Evolutionary conservation across 106 monocot species (phyloP).

Genomic region (Acanthochlamys bracteata): DNA sequence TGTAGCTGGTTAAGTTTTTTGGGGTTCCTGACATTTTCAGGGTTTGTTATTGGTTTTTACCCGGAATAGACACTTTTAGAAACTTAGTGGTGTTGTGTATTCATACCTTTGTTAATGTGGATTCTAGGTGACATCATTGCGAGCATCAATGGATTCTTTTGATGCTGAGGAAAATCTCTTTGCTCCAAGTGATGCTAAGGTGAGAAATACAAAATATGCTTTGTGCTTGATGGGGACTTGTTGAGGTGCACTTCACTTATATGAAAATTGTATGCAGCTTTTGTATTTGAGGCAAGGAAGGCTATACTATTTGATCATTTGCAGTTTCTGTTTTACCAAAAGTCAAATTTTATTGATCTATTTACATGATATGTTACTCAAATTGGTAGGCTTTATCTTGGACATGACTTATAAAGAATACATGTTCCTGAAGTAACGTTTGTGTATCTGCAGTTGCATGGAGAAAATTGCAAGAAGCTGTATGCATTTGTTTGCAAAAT

Average conservation of each 20-base stretch:
- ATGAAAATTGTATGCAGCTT: not conserved
- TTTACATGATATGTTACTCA: not conserved
- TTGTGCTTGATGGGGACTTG: not conserved
- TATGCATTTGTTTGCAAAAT: constrained; percentile 53
- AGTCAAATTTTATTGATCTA: not conserved
- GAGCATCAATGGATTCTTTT: constrained; percentile 3
- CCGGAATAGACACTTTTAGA: too few species aligned
- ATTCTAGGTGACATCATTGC: too few species aligned
- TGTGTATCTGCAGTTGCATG: constrained; percentile 60
- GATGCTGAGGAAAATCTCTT: constrained; percentile 10
- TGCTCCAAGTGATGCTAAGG: constrained; percentile 6
- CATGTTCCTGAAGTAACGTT: not conserved
- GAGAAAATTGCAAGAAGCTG: constrained; percentile 50
- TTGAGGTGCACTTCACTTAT: not conserved
- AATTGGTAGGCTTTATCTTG: not conserved
- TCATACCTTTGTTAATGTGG: too few species aligned
- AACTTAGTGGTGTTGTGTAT: too few species aligned
- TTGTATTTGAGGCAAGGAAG: not conserved
- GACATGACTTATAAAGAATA: not conserved
- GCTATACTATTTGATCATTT: too few species aligned
- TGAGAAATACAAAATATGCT: not conserved
- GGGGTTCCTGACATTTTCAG: too few species aligned
- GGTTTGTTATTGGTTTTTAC: too few species aligned
- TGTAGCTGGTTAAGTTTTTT: too few species aligned
- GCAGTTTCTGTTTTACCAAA: too few species aligned